Evolutionary conservation across 306 rosid genomes (phyloP).

Genomic region (Pyrus betulifolia): DNA sequence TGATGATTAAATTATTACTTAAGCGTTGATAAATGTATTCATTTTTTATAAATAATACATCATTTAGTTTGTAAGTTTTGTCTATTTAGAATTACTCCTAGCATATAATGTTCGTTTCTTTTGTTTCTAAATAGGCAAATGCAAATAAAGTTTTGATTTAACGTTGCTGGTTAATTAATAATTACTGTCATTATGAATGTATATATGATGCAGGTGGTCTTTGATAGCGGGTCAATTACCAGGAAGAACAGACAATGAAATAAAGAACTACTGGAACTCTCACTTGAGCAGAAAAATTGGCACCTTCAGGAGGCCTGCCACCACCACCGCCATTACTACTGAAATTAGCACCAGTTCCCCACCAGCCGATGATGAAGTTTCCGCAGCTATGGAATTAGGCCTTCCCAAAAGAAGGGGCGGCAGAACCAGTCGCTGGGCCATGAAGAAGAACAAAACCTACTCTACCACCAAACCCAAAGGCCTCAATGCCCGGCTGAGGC

Average conservation of each 20-base stretch:
- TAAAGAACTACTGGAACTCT: constrained; percentile 90
- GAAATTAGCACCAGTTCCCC: not conserved
- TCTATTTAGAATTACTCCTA: no score
- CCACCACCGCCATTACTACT: not conserved
- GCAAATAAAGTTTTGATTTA: no score
- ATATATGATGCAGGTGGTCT: constrained; percentile 57
- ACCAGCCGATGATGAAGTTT: not conserved
- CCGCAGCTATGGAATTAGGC: constrained; percentile 7
- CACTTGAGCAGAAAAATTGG: constrained; percentile 58
- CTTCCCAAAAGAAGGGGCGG: constrained; percentile 42
- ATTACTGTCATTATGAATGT: not conserved
- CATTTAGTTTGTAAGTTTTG: no score
- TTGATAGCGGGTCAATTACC: constrained; percentile 70
- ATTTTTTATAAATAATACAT: no score
- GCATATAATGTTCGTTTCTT: no score
- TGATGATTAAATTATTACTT: no score
- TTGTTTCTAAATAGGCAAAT: not conserved
- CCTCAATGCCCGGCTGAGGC: not conserved
- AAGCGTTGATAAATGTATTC: no score
- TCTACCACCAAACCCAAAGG: not conserved
- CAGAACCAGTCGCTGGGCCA: constrained; percentile 43
- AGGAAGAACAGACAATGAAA: constrained; percentile 92
- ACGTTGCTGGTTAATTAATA: not conserved
- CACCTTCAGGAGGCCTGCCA: constrained; percentile 25
- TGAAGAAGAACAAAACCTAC: constrained; percentile 31